Evolutionary conservation across 177 flowering plant species (phyloP).

Genomic region (Telopea speciosissima): DNA sequence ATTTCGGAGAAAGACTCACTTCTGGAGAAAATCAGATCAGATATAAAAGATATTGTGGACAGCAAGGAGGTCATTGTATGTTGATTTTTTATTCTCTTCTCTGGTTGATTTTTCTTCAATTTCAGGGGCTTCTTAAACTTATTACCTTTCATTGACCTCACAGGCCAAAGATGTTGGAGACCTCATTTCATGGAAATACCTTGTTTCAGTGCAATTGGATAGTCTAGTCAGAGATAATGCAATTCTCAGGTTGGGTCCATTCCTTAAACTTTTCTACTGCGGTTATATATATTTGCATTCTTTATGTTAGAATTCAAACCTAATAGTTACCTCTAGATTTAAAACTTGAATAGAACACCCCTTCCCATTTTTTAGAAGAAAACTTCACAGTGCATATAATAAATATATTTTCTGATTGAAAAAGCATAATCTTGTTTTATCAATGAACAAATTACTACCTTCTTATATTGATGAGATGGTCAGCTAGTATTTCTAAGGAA

Average conservation of each 20-base stretch:
- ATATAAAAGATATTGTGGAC: constrained; percentile 39
- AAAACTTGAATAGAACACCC: not conserved
- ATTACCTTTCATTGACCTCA: constrained; percentile 12
- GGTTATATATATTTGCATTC: not conserved
- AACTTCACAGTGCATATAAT: not conserved
- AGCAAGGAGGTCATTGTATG: constrained; percentile 60
- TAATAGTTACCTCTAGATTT: not conserved
- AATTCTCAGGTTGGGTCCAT: constrained; percentile 59
- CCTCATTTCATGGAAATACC: constrained; percentile 67
- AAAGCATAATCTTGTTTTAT: not conserved
- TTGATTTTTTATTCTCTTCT: constrained; percentile 15
- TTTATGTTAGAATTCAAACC: not conserved
- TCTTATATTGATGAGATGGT: not conserved
- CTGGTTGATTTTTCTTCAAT: not conserved
- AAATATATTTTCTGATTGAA: not conserved
- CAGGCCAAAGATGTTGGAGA: constrained; percentile 72
- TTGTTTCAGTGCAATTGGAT: constrained; percentile 59
- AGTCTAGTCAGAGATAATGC: constrained; percentile 46
- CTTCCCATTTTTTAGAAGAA: not conserved
- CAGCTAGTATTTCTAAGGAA: not conserved
- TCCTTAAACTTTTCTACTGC: not conserved
- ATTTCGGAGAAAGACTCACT: constrained; percentile 43
- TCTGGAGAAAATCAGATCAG: constrained; percentile 48
- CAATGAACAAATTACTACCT: not conserved
- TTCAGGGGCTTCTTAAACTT: not conserved